Evolutionary conservation across 2,329 filamentous ascomycete genomes (phyloP), one percentile per base, ranked within the genome.

Genomic region (Trichoderma pleuroti): DNA sequence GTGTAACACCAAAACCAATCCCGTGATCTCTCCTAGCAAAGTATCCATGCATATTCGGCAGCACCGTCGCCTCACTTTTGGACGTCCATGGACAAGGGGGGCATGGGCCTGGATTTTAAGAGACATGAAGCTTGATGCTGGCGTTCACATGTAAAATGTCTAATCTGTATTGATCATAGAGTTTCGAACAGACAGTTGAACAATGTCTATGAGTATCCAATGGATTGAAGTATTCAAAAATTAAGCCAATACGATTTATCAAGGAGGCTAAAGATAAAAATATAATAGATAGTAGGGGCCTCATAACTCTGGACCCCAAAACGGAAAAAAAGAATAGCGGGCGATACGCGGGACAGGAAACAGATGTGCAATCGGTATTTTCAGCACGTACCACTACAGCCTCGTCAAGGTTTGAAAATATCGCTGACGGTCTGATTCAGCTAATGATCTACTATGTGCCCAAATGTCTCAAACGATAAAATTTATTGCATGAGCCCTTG

Each of bases 101-200:
- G 7, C 0, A 39, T 18, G 16, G 16, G 7, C 18, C 16, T 7
- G 1, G 36, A 39, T 18, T 39, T 0, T 39, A 39, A 46, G 18
- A 1, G 9, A 5, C 0, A 46, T 46, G 4, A 46, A 11, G 8
- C 42, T 11, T 0, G 21, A 11, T n/a, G 0, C 9, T 46, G 2
- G 3, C 18, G 1, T 39, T 7, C 42, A 46, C 18, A 46, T 46
- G 5, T 21, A 3, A 21, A n/a, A 11, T 46, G 5, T 21, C 10
- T 46, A 46, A 39, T 4, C 7, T 39, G 1, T 18, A 1, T 39
- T 2, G 36, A 39, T 39, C 36, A 18, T 18, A 18, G 4, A 39
- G 18, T 3, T 4, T 46, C 4, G 18, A 21, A 21, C 6, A 5
- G 18, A 18, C 5, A 18, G 42, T 21, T 11, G 9, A 6, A 21